Base-by-base conservation (phyloP, 352 stramenopile species). In the Blastocystis sp. region DNA sequence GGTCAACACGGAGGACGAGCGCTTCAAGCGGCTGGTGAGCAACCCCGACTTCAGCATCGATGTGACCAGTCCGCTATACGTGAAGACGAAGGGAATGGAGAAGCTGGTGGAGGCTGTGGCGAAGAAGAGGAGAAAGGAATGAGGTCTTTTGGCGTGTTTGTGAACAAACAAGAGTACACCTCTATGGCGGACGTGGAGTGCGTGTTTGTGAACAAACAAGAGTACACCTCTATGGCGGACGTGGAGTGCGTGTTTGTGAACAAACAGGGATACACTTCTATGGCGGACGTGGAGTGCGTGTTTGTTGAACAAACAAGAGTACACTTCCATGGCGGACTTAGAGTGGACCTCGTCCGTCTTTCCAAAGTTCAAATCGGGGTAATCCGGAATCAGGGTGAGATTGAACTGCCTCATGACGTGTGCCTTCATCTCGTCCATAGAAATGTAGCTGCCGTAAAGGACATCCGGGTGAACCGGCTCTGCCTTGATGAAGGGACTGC, bases 41-140 rank as follows among this genome's bases (percentile, higher is more conserved):
- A 77, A 87, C 52, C 34, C 59, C 10, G 65, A 87, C 45, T 87
- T 62, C 42, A 52, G 65, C 19, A 87, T 87, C 45, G 77, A 87
- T 87, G 62, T 77, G 62, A 87, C 77, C 14, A 77, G 62, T 77
- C 62, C 62, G n/a, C 19, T 28, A 11, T 87, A 59, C 28, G 77
- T 62, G 62, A 87, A 87, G 61, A 87, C 77, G 3, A 77, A 87
- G 40, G 28, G 71, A 7, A 87, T 87, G 77, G 52, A 21, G 45
- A 87, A 87, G 57, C 63, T 87, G 42, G 65, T 87, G 45, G 59
- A 77, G 61, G 61, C 38, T 28, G 65, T 87, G 24, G 63, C 77
- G 10, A 87, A 77, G 57, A 79, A 69, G 59, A 28, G 77, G 48
- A 87, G 52, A 57, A 87, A 87, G 61, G 65, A 87, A 61, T 87